Evolutionary conservation across 306 rosid species (phyloP).

Genomic region (Herpetospermum pedunculosum): DNA sequence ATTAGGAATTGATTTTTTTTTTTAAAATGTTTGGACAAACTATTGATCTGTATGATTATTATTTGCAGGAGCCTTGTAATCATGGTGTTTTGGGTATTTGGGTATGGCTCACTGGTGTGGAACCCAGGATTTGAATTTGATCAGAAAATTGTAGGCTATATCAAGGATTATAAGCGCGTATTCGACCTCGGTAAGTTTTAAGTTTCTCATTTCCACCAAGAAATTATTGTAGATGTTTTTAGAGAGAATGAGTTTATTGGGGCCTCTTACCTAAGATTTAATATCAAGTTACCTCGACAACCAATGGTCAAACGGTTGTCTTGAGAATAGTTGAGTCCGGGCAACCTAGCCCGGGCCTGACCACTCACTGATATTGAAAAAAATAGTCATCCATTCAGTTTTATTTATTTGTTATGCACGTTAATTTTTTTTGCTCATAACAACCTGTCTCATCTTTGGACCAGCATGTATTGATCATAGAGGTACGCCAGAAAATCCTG

Average conservation of each 20-base stretch:
- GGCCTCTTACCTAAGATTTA: too few species aligned
- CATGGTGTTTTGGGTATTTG: constrained; percentile 97
- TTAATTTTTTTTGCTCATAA: background rate
- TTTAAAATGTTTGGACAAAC: background rate
- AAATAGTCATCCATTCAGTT: background rate
- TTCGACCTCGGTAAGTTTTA: constrained; percentile 72
- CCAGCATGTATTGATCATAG: constrained; percentile 92
- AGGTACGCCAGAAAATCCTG: constrained; percentile 91
- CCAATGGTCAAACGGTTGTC: too few species aligned
- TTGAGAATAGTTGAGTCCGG: too few species aligned
- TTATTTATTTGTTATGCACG: background rate
- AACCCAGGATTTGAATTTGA: constrained; percentile 86
- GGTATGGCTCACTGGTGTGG: constrained; percentile 97
- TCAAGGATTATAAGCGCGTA: constrained; percentile 82
- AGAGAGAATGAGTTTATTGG: too few species aligned
- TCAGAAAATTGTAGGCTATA: constrained; percentile 71
- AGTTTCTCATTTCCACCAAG: background rate
- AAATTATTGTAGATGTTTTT: background rate
- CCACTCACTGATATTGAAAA: too few species aligned
- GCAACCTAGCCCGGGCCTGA: too few species aligned
- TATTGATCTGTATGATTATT: background rate
- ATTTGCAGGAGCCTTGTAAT: constrained; percentile 23
- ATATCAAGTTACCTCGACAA: too few species aligned
- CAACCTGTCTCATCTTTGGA: background rate
- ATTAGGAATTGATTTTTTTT: background rate